Percentiles rank a stretch among this genome's conserved stretches.
Conservation (phyloP, 306 rosid species). For the Prosopis cineraria region DNA sequence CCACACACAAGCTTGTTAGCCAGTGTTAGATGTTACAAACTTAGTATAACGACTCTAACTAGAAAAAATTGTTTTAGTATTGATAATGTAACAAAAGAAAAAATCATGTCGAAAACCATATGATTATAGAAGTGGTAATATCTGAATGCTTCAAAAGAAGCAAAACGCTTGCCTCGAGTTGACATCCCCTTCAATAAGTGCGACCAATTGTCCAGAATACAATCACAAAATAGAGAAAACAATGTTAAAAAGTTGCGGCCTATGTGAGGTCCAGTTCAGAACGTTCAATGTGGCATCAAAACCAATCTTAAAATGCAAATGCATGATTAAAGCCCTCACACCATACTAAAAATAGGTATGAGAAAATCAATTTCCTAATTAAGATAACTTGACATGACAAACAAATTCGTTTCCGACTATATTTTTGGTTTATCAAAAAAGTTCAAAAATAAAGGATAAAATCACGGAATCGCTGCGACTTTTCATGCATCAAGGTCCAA, state of each 20-base stretch:
- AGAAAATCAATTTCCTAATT: slow-evolving; percentile 21
- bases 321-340: slow-evolving; percentile 17
- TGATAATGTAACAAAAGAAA: not conserved
- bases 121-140: not conserved
- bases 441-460: not conserved
- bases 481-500: not conserved
- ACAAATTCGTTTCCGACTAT: not conserved
- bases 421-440: not conserved
- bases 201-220: not conserved
- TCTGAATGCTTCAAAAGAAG: not conserved
- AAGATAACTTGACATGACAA: slow-evolving; percentile 24
- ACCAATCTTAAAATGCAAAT: slow-evolving; percentile 8
- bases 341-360: slow-evolving; percentile 29
- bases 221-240: slow-evolving; percentile 5
- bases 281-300: not conserved
- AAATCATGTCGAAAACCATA: not conserved
- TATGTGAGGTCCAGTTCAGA: slow-evolving; percentile 2
- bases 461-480: not conserved
- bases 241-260: not conserved
- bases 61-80: slow-evolving; percentile 2
- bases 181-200: slow-evolving; percentile 2
- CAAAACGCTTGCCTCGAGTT: slow-evolving; percentile 8
- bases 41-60: not conserved
- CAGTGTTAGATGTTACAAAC: not conserved
- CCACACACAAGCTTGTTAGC: not conserved